phyloP scores from a whole-genome alignment of 225 moss, liverwort and hornwort species.

The Lunularia cruciata region DNA sequence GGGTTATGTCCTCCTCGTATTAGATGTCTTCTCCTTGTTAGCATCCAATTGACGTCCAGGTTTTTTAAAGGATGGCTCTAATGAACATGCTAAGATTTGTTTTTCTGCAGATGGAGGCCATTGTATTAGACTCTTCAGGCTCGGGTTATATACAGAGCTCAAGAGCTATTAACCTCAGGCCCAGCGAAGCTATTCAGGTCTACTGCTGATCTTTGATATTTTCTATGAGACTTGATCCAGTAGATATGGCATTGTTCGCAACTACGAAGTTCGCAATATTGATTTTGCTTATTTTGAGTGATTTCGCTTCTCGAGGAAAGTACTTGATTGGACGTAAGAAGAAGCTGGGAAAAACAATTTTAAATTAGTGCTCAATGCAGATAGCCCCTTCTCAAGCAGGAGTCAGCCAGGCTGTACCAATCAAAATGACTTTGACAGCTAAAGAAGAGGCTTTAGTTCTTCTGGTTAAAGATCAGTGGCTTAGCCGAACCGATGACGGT shows the following conservation, averaged over 20 bases:
- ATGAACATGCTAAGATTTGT: neutral
- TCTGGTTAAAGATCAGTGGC: conserved; percentile 62
- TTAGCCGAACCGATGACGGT: conserved; percentile 55
- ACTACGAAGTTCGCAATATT: no score
- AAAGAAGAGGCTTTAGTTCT: conserved; percentile 62
- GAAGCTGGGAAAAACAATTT: no score
- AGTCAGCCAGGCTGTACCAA: conserved; percentile 39
- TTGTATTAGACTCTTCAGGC: conserved; percentile 56
- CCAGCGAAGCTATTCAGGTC: conserved; percentile 58
- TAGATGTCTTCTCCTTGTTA: neutral
- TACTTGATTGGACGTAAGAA: no score
- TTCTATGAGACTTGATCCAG: no score
- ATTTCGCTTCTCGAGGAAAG: no score
- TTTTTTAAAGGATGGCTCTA: neutral
- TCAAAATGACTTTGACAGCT: conserved; percentile 55
- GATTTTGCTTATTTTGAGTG: no score
- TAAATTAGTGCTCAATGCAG: no score
- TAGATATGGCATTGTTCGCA: no score
- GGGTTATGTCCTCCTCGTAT: neutral
- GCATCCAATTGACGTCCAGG: neutral
- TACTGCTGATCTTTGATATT: neutral
- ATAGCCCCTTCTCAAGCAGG: conserved; percentile 36
- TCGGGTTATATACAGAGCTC: conserved; percentile 61
- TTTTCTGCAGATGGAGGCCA: conserved; percentile 69
- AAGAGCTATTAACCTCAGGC: conserved; percentile 58